These are phyloP conservation scores for Crepidotus variabilis DNA, from an alignment of 768 basidiomycete species.

Conservation along the genomic window DNA sequence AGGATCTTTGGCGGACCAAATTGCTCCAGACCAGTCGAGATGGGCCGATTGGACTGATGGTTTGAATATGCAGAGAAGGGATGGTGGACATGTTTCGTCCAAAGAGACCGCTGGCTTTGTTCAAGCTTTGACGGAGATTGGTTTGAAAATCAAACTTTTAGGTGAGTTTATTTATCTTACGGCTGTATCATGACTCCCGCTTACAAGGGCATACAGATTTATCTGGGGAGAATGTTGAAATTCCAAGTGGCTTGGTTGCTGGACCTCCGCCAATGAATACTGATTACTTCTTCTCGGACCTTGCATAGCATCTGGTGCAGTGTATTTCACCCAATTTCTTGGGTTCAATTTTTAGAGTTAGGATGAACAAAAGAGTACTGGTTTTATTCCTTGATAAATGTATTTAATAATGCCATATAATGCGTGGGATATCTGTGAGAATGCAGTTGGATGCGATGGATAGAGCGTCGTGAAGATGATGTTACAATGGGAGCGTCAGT, in stretches of 20 bases:
- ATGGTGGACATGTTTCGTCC: slow-evolving; percentile 80
- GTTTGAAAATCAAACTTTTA: slow-evolving; percentile 85
- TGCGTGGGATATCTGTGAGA: slow-evolving; percentile 29
- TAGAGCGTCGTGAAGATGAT: slow-evolving; percentile 19
- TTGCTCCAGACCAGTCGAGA: slow-evolving; percentile 70
- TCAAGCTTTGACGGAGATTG: slow-evolving; percentile 84
- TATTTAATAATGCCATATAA: slow-evolving; percentile 22
- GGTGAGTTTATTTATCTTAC: slow-evolving; percentile 40
- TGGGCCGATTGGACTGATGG: slow-evolving; percentile 97
- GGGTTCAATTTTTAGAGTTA: slow-evolving; percentile 11
- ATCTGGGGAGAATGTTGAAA: slow-evolving; percentile 85
- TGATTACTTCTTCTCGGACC: slow-evolving; percentile 85
- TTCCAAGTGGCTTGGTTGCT: slow-evolving; percentile 75
- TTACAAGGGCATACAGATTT: slow-evolving; percentile 51
- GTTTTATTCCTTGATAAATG: slow-evolving; percentile 19
- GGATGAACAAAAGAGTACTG: neutral
- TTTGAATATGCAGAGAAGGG: slow-evolving; percentile 78
- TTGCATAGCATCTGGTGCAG: slow-evolving; percentile 25
- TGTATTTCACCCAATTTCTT: slow-evolving; percentile 1
- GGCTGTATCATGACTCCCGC: neutral
- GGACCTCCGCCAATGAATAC: slow-evolving; percentile 76
- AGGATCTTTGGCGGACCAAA: slow-evolving; percentile 71
- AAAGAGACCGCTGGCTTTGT: slow-evolving; percentile 86
- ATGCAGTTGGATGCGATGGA: slow-evolving; percentile 60
- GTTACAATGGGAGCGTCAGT: slow-evolving; percentile 9